A percentile compares a stretch with the other conserved stretches of the same genome.
Evolutionary conservation across 306 rosid species (phyloP).

Genomic region (Lithocarpus polystachyus): DNA sequence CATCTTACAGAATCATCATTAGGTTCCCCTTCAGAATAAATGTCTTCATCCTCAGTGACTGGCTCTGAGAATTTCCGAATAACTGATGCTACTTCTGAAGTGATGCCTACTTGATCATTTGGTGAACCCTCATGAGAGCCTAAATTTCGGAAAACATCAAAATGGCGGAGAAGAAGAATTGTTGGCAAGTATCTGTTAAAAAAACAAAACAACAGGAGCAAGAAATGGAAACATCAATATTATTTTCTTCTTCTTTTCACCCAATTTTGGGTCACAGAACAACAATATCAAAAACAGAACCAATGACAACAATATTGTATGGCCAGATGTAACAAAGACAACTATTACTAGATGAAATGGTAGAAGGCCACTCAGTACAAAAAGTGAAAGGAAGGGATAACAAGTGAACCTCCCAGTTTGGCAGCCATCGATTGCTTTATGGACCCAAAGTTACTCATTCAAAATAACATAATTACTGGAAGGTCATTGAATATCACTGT

Average conservation of each 20-base stretch:
- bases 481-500: background rate
- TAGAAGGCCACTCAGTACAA: background rate
- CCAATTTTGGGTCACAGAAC: background rate
- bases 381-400: background rate
- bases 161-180: slow-evolving; percentile 88
- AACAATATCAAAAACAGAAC: background rate
- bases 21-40: slow-evolving; percentile 36
- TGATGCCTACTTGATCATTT: slow-evolving; percentile 68
- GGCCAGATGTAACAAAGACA: background rate
- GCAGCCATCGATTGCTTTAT: background rate
- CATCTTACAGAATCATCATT: slow-evolving; percentile 61
- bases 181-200: slow-evolving; percentile 80
- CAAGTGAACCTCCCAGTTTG: background rate
- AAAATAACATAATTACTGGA: background rate
- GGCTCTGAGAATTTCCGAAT: slow-evolving; percentile 80
- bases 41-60: slow-evolving; percentile 49
- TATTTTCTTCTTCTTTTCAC: background rate
- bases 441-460: background rate
- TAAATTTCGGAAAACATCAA: slow-evolving; percentile 77
- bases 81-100: slow-evolving; percentile 78
- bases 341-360: slow-evolving; percentile 14
- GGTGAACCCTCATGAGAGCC: slow-evolving; percentile 52
- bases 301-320: background rate
- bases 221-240: slow-evolving; percentile 4
- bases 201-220: slow-evolving; percentile 24